Base-by-base conservation (phyloP, 768 basidiomycete genomes). In the Lanmaoa pseudosensibilis region DNA sequence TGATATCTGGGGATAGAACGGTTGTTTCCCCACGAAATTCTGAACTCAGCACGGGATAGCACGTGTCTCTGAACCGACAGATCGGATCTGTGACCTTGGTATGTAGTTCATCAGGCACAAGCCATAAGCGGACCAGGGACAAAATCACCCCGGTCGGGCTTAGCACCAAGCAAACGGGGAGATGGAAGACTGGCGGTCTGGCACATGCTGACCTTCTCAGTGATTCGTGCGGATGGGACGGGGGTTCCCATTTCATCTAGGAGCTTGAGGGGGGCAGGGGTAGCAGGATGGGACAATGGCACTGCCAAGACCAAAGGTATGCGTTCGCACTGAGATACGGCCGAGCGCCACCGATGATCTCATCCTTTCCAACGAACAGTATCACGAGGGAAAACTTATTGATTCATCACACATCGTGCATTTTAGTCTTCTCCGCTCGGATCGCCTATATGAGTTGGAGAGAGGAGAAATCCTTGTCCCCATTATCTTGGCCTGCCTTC, bases 181-280 rank as follows among this genome's bases (percentile, higher is more conserved):
- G 27, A 33, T 8, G 3, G 33, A 32, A 36, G 36, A 25, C 5
- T 7, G 15, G 19, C 33, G 23, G 33, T 23, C 46, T 34, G 21
- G 25, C n/a, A 23, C 32, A 27, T 18, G 25, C 12, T 4, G 13
- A 34, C 8, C 27, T 39, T 40, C 43, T 30, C 19, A 3, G 37
- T 40, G 47, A 30, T 60, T 60, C 51, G 19, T 37, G 38, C 51
- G 59, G 12, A 36, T 15, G 41, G 19, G 4, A 49, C 37, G 51
- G 52, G 16, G 1, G n/a, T 40, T 41, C 33, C n/a, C 15, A 46
- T 38, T 58, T 34, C 45, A 43, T 40, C 27, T 21, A 25, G 21
- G 45, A 37, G 50, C 7, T n/a, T 23, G 36, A 41, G 30, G 25
- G 34, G 10, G 11, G 6, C 12, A 40, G 18, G 37, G 25, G 16